Conservation (phyloP, 2,329 filamentous ascomycete species). For the Seiridium unicorne region DNA sequence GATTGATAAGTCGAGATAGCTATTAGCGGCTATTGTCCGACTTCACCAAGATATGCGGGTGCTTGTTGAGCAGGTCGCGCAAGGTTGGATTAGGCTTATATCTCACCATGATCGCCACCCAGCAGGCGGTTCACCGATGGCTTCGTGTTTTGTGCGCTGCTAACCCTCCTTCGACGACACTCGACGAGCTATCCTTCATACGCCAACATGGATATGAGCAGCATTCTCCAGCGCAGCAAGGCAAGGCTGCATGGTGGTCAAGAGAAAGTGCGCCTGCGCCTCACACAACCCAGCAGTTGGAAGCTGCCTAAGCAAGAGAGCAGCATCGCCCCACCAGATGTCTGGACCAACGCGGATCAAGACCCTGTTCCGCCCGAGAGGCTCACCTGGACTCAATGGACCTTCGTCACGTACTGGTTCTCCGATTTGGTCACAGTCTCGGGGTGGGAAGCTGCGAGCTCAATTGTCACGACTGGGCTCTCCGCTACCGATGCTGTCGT, state of each 20-base stretch:
- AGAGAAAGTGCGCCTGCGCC: constrained; percentile 17
- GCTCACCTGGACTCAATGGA: constrained; percentile 40
- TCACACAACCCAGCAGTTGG: constrained; percentile 26
- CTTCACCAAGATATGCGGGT: background rate
- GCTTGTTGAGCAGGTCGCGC: background rate
- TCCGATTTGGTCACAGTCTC: constrained; percentile 38
- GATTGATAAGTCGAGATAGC: background rate
- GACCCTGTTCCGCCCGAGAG: constrained; percentile 34
- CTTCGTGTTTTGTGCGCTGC: too few species aligned
- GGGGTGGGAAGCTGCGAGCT: constrained; percentile 26
- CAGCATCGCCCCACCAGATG: constrained; percentile 27
- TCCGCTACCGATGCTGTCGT: constrained; percentile 44
- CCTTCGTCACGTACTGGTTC: constrained; percentile 48
- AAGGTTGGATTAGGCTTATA: background rate
- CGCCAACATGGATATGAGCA: background rate
- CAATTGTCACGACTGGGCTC: constrained; percentile 26
- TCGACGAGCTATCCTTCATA: too few species aligned
- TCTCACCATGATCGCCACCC: background rate
- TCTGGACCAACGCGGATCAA: constrained; percentile 27
- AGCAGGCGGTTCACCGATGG: too few species aligned
- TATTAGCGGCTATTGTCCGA: background rate
- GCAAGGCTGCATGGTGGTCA: constrained; percentile 7
- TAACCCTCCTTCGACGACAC: too few species aligned
- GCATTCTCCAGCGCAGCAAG: background rate
- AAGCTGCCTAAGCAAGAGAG: constrained; percentile 27